phyloP scores from a whole-genome alignment of 805 yeast species.

The Lipomyces starkeyi region DNA sequence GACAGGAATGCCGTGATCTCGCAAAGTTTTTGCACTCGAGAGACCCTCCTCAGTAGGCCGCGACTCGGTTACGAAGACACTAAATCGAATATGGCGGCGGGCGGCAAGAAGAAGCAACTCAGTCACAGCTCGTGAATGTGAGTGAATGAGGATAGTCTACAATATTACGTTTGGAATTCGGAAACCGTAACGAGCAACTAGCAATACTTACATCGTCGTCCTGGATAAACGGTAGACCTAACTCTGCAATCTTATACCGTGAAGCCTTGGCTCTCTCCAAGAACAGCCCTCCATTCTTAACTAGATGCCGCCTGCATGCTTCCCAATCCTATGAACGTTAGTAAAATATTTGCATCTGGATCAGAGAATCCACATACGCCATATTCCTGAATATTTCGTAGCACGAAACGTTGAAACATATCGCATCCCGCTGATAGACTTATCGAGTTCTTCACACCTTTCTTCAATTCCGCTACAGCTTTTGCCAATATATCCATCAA shows the following conservation, averaged over 20 bases:
- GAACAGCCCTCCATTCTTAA: constrained; percentile 91
- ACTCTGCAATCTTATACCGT: constrained; percentile 82
- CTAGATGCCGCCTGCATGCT: constrained; percentile 82
- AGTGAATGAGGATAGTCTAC: constrained; percentile 73
- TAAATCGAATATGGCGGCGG: constrained; percentile 75
- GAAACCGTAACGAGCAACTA: background rate
- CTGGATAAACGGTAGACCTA: constrained; percentile 85
- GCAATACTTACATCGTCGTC: constrained; percentile 76
- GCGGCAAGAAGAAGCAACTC: constrained; percentile 79
- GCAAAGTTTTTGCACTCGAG: constrained; percentile 69
- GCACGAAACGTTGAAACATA: constrained; percentile 89
- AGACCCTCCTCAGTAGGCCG: constrained; percentile 81
- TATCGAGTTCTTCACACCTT: constrained; percentile 85
- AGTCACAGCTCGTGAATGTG: constrained; percentile 87
- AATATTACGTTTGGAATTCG: background rate
- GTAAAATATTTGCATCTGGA: background rate
- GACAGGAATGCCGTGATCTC: constrained; percentile 80
- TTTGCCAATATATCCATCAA: constrained; percentile 78
- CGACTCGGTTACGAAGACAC: constrained; percentile 92
- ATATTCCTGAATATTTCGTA: constrained; percentile 80
- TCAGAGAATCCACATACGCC: constrained; percentile 47
- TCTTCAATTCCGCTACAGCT: constrained; percentile 75
- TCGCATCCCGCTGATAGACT: constrained; percentile 98
- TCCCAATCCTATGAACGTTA: constrained; percentile 74
- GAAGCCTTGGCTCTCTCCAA: constrained; percentile 90